Percentiles rank a stretch among this genome's conserved stretches.
Conservation (phyloP, 2,329 filamentous ascomycete species). For the Calonectria pseudoreteaudii region DNA sequence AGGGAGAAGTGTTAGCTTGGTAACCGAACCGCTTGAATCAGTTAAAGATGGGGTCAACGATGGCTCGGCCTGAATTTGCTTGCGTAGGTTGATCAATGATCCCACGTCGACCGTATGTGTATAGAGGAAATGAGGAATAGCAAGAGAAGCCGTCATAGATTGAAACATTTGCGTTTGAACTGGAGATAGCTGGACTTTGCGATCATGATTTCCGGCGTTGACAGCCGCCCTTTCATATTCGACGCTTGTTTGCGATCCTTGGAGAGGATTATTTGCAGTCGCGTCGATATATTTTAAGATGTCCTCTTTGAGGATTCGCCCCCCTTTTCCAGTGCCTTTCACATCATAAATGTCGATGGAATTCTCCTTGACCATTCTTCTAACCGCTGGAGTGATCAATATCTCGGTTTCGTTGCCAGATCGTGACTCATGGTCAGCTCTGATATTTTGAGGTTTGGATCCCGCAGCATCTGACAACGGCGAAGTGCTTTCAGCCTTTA, state of each 20-base stretch:
- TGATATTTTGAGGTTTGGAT: background rate
- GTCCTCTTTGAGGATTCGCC: conserved; percentile 21
- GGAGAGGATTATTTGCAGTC: no score
- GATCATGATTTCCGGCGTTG: background rate
- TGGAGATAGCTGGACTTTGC: background rate
- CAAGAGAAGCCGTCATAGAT: conserved; percentile 24
- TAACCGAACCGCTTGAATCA: background rate
- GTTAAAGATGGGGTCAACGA: background rate
- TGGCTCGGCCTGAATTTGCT: background rate
- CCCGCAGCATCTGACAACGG: background rate
- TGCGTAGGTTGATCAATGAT: background rate
- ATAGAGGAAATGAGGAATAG: conserved; percentile 26
- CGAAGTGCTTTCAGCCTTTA: background rate
- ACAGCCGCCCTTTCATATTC: no score
- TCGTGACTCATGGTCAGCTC: background rate
- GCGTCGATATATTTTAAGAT: conserved; percentile 9
- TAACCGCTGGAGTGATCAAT: conserved; percentile 6
- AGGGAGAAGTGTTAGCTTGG: conserved; percentile 2
- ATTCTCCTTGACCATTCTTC: conserved; percentile 15
- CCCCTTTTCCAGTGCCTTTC: conserved; percentile 12
- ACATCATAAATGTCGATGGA: background rate
- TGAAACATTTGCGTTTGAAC: conserved; percentile 25
- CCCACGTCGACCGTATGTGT: conserved; percentile 21
- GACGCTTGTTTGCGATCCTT: background rate
- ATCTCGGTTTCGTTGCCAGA: background rate